Percentiles rank a stretch among this genome's conserved stretches.
phyloP scores from a whole-genome alignment of 2,329 filamentous ascomycete genomes.

The Grosmannia serpens region DNA sequence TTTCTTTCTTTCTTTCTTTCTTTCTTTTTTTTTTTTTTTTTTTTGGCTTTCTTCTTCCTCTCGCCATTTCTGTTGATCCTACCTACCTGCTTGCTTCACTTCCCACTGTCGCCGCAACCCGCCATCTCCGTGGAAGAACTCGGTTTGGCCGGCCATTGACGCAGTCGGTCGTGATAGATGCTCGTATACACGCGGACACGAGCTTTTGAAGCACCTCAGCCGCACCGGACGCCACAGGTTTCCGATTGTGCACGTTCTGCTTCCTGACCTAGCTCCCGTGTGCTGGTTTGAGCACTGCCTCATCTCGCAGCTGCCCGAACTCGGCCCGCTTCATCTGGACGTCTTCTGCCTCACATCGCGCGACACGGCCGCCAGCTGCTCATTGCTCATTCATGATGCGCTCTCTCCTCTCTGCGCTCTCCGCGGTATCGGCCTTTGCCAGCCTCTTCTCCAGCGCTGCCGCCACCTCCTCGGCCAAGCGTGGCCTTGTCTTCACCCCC shows the following conservation, averaged over 20 bases:
- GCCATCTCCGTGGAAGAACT: not conserved
- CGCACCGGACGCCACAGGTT: not conserved
- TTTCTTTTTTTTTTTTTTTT: not conserved
- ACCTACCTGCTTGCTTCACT: too few species aligned
- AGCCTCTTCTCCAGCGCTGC: constrained; percentile 4
- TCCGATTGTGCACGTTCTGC: not conserved
- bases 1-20: not conserved
- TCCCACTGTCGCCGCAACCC: not conserved
- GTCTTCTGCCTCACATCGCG: not conserved
- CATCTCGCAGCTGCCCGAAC: not conserved
- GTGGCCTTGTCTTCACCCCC: constrained; percentile 60
- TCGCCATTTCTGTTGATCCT: too few species aligned
- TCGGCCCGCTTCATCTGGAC: not conserved
- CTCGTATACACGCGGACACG: not conserved
- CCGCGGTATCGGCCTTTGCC: not conserved
- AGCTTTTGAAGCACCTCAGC: not conserved
- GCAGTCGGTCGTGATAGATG: too few species aligned
- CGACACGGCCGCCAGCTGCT: not conserved
- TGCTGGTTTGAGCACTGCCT: not conserved
- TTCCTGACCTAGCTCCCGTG: not conserved
- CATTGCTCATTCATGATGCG: not conserved
- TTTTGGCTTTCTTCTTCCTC: too few species aligned
- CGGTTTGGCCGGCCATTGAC: too few species aligned
- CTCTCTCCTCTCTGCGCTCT: not conserved
- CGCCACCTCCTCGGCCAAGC: constrained; percentile 41